Evolutionary conservation across 371 early-diverging fungal genomes (phyloP).

Genomic region (Mucor irregularis): DNA sequence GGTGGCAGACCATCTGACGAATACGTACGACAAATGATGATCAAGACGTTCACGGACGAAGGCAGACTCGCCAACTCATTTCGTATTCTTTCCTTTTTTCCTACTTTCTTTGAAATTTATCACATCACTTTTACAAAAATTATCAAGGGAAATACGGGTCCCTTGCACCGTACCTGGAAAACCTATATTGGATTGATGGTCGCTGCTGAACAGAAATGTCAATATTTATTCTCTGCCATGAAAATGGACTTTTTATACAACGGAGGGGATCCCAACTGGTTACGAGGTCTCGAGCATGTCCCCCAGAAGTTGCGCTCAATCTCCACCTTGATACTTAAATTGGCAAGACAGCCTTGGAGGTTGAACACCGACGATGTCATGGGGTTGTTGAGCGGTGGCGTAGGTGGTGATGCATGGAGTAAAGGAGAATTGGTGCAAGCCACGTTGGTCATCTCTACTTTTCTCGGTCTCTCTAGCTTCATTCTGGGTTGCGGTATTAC

Average conservation of each 20-base stretch:
- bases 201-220: conserved; percentile 63
- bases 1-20: conserved; percentile 49
- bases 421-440: conserved; percentile 65
- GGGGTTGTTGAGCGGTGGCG: conserved; percentile 32
- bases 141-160: conserved; percentile 52
- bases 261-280: conserved; percentile 66
- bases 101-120: conserved; percentile 61
- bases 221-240: conserved; percentile 58
- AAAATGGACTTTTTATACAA: conserved; percentile 58
- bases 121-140: conserved; percentile 42
- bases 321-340: conserved; percentile 41
- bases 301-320: conserved; percentile 61
- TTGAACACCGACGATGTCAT: conserved; percentile 47
- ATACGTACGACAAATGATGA: conserved; percentile 54
- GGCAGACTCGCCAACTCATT: conserved; percentile 57
- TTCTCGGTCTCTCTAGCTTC: conserved; percentile 62
- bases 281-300: conserved; percentile 52
- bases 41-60: conserved; percentile 55
- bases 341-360: conserved; percentile 70
- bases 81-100: conserved; percentile 65
- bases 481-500: conserved; percentile 65
- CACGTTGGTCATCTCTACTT: conserved; percentile 55
- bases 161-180: conserved; percentile 59
- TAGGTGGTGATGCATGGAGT: conserved; percentile 54
- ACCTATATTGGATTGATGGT: conserved; percentile 65